Evolutionary conservation across 2,329 filamentous ascomycete species (phyloP), one percentile per base, ranked within the genome.

Genomic region (Colletotrichum australisinense): DNA sequence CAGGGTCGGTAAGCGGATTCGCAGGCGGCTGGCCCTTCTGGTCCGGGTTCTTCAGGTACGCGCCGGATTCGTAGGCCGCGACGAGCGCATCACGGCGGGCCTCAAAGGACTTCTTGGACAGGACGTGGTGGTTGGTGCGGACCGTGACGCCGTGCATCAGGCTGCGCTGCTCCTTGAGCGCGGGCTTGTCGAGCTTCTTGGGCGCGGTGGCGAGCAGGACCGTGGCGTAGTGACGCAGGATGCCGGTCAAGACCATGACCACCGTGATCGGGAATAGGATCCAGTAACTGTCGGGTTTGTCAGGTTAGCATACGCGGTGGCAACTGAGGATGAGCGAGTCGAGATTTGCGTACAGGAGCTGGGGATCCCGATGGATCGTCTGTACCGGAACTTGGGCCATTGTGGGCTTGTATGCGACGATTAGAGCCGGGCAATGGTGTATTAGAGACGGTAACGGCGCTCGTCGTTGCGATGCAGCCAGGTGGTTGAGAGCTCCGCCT

Each of bases 291-390:
- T 67, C 73, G 42, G n/a, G 53, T n/a, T 6, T 8, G 46, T 46
- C 22, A n/a, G 11, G 11, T 66, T 63, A 49, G 35, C 38, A 53
- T 32, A 46, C 53, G 38, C 64, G 69, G 76, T 77, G 74, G 58
- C 60, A n/a, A 24, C 5, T 42, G 22, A 63, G 53, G 14, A 42
- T 19, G 57, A 66, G 77, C 52, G 78, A 46, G 75, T 73, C 46
- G 24, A 67, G 22, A 4, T 77, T 66, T 66, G 84, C 94, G 81
- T 87, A 98, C 97, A 99, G 98, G 77, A 99, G 89, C 85, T 98
- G 95, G 80, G 97, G 96, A 93, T 99, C 97, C 90, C 97, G 86
- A 87, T 97, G 94, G 90, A 99, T 98, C 87, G 95, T 97, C 88
- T 99, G 97, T 78, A 94, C 93, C 77, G 93, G 90, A 77, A 93